Percentiles rank a stretch among this genome's conserved stretches.
These are phyloP conservation scores for Populus tremula DNA, from an alignment of 345 rosid genomes.

Conservation along the genomic window DNA sequence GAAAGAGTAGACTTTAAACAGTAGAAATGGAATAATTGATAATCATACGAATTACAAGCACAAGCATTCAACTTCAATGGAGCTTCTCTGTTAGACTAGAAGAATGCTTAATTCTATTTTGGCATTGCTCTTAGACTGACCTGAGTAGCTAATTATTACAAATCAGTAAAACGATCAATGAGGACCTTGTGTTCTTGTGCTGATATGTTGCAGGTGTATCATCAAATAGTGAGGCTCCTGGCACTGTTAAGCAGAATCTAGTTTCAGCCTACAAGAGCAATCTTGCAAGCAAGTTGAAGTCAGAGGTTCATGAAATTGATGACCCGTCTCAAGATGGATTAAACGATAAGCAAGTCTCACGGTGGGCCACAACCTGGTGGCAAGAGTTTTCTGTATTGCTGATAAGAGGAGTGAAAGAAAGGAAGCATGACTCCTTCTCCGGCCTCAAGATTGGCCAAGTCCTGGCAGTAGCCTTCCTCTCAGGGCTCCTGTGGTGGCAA, in stretches of 20 bases:
- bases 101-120: too few relatives aligned
- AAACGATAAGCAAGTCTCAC: constrained; percentile 17
- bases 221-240: constrained; percentile 31
- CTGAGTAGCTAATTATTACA: not conserved
- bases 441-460: constrained; percentile 37
- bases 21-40: too few relatives aligned
- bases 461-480: constrained; percentile 29
- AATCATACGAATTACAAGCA: too few relatives aligned
- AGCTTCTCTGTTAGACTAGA: too few relatives aligned
- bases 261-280: constrained; percentile 36
- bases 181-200: not conserved
- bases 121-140: not conserved
- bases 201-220: constrained; percentile 32
- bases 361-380: constrained; percentile 58
- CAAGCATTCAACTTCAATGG: too few relatives aligned
- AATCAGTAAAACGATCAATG: not conserved
- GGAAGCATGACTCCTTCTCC: constrained; percentile 45
- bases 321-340: constrained; percentile 8
- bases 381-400: constrained; percentile 47
- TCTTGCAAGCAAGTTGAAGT: constrained; percentile 33
- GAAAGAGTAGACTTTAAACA: too few relatives aligned
- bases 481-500: constrained; percentile 54
- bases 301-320: constrained; percentile 28
- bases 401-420: constrained; percentile 48
- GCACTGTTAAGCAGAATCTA: constrained; percentile 35